Evolutionary conservation across 169 alveolate genomes (phyloP).

Genomic region (Plasmodium coatneyi): DNA sequence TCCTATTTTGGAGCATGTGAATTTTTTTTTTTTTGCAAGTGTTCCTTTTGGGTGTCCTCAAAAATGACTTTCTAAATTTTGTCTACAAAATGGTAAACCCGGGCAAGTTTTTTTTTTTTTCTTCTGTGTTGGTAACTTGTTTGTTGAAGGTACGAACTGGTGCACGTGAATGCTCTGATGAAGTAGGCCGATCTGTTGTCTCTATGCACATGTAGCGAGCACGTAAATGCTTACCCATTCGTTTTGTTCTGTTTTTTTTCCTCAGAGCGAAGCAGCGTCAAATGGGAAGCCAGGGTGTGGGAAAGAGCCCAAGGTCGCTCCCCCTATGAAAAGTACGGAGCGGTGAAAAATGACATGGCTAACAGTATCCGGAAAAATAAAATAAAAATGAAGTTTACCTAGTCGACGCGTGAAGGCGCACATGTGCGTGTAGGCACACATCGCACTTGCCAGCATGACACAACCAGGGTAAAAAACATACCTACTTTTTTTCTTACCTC

Average conservation of each 20-base stretch:
- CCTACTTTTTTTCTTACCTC: background rate
- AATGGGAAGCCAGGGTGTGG: background rate
- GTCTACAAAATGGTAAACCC: constrained; percentile 60
- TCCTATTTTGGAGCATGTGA: background rate
- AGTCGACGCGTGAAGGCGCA: background rate
- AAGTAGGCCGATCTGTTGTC: background rate
- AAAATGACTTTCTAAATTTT: constrained; percentile 29
- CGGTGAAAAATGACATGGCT: background rate
- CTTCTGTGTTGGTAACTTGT: constrained; percentile 16
- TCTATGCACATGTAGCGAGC: background rate
- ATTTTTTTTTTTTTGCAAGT: background rate
- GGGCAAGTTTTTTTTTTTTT: constrained; percentile 22
- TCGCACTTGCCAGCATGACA: background rate
- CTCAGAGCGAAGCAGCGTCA: background rate
- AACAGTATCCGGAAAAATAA: background rate
- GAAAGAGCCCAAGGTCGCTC: background rate
- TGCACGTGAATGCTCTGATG: background rate
- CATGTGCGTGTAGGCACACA: background rate
- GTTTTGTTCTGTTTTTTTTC: background rate
- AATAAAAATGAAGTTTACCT: background rate
- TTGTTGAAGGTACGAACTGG: constrained; percentile 12
- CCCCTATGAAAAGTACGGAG: background rate
- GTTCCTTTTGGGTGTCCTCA: constrained; percentile 7
- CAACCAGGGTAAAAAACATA: background rate
- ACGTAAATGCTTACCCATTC: background rate